These are phyloP conservation scores for Bothriochloa decipiens DNA, from an alignment of 176 grass and related monocot genomes.

Conservation along the genomic window DNA sequence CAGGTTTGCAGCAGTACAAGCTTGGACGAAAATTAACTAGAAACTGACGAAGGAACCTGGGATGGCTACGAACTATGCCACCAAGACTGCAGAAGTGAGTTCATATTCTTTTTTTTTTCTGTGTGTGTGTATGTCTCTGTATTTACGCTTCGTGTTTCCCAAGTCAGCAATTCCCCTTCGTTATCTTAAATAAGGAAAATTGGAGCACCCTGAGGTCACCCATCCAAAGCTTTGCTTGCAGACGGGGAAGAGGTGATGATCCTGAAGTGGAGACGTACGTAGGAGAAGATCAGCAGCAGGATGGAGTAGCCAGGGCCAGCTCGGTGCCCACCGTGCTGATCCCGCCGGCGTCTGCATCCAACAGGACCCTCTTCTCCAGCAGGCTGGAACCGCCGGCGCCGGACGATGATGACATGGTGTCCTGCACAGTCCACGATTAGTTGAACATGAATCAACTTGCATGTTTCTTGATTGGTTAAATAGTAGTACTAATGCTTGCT, in stretches of 20 bases:
- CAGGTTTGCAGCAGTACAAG: neutral
- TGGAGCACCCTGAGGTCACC: neutral
- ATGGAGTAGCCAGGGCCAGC: slow-evolving; percentile 67
- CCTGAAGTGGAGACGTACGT: slow-evolving; percentile 4
- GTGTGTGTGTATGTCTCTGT: neutral
- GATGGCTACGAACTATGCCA: slow-evolving; percentile 10
- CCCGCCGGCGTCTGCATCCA: slow-evolving; percentile 29
- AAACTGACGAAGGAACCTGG: neutral
- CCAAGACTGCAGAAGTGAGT: slow-evolving; percentile 18
- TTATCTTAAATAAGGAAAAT: neutral
- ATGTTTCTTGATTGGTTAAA: neutral
- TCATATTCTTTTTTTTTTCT: neutral
- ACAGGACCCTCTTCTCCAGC: slow-evolving; percentile 35
- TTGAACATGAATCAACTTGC: slow-evolving; percentile 31
- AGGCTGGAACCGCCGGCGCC: slow-evolving; percentile 23
- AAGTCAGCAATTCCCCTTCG: too few relatives aligned
- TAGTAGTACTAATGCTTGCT: neutral
- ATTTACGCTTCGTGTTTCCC: too few relatives aligned
- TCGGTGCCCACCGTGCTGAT: too few relatives aligned
- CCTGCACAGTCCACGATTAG: slow-evolving; percentile 23
- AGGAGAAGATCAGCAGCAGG: slow-evolving; percentile 36
- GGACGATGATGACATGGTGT: slow-evolving; percentile 11
- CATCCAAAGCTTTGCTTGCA: neutral
- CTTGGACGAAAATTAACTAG: slow-evolving; percentile 6
- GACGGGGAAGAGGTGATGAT: neutral